phyloP scores from a whole-genome alignment of 176 grass and related monocot species.

The Aechmea fasciata region DNA sequence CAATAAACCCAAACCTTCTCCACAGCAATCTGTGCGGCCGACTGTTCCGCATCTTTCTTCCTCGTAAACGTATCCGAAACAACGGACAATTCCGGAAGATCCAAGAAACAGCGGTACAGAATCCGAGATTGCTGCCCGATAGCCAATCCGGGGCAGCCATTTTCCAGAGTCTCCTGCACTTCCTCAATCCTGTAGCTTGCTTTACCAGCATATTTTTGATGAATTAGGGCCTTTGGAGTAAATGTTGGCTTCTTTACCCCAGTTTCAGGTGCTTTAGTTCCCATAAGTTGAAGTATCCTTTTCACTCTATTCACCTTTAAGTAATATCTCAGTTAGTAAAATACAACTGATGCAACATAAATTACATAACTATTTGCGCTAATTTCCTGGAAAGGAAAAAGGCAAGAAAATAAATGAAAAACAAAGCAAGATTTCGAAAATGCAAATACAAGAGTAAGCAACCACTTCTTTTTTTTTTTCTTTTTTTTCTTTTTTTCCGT shows the following conservation, averaged over 20 bases:
- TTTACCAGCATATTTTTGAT: slow-evolving; percentile 55
- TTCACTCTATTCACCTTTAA: not conserved
- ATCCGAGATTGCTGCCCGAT: slow-evolving; percentile 38
- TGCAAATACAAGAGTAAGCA: not conserved
- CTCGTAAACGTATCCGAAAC: slow-evolving; percentile 49
- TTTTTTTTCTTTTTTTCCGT: too few relatives aligned
- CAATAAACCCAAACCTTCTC: slow-evolving; percentile 44
- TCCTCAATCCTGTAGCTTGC: slow-evolving; percentile 65
- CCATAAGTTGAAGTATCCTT: slow-evolving; percentile 5
- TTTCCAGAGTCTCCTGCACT: slow-evolving; percentile 40
- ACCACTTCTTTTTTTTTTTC: too few relatives aligned
- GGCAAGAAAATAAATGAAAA: not conserved
- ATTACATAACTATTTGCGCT: not conserved
- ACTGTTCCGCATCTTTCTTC: slow-evolving; percentile 95
- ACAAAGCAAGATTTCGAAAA: not conserved
- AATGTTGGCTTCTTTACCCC: slow-evolving; percentile 19
- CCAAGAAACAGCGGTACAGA: slow-evolving; percentile 62
- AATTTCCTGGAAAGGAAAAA: not conserved
- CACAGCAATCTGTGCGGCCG: slow-evolving; percentile 77
- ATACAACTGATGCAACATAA: not conserved
- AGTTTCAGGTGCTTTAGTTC: slow-evolving; percentile 20
- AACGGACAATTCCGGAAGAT: slow-evolving; percentile 63
- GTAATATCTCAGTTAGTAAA: not conserved
- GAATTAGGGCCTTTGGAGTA: slow-evolving; percentile 80
- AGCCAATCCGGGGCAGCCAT: slow-evolving; percentile 64